Evolutionary conservation across 106 monocot species (phyloP).

Genomic region (Apostasia shenzhenica): DNA sequence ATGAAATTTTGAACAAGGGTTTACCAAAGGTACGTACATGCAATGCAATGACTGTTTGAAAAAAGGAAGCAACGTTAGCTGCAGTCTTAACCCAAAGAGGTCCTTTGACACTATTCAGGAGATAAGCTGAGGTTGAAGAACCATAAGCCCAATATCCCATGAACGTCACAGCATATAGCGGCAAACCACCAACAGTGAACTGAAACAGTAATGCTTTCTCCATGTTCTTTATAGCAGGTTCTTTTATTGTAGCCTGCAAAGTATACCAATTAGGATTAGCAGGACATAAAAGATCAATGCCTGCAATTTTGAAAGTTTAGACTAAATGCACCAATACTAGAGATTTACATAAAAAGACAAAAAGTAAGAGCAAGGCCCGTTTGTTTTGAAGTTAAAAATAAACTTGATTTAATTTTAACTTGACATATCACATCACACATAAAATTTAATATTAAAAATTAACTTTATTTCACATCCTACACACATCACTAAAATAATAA

Average conservation of each 20-base stretch:
- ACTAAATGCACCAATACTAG: neutral
- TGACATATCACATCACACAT: too few relatives aligned
- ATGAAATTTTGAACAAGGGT: too few relatives aligned
- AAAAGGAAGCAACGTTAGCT: conserved; percentile 49
- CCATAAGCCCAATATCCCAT: conserved; percentile 79
- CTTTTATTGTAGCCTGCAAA: conserved; percentile 69
- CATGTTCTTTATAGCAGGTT: conserved; percentile 65
- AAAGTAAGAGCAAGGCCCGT: too few relatives aligned
- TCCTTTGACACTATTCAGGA: conserved; percentile 46
- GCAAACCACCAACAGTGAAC: conserved; percentile 43
- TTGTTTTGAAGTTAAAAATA: too few relatives aligned
- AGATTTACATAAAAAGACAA: too few relatives aligned
- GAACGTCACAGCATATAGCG: conserved; percentile 54
- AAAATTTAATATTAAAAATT: too few relatives aligned
- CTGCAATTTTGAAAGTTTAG: neutral
- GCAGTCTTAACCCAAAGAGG: conserved; percentile 52
- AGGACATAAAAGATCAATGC: too few relatives aligned
- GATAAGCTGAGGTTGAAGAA: conserved; percentile 49
- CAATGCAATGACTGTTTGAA: conserved; percentile 60
- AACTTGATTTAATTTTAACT: too few relatives aligned
- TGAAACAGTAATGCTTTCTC: conserved; percentile 70
- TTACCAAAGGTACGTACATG: conserved; percentile 28
- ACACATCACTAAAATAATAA: too few relatives aligned
- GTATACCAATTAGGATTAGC: neutral
- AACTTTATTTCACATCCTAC: too few relatives aligned